Conservation (phyloP, 2,329 filamentous ascomycete genomes). For the Ophiostoma angusticollis region DNA sequence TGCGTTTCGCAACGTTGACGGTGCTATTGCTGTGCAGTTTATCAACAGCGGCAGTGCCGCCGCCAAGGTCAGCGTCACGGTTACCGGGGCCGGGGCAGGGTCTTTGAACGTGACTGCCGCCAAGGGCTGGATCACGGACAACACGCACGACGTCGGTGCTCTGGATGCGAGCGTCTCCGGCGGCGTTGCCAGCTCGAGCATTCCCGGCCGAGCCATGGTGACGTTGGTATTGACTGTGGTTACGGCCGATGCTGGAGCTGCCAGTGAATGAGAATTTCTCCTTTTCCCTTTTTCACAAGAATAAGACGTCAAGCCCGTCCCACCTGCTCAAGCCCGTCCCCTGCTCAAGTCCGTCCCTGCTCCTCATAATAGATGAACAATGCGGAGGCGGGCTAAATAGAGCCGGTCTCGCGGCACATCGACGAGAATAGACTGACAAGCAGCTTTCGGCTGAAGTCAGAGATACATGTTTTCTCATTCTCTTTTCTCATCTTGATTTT, state of each 20-base stretch:
- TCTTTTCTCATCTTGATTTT: not conserved
- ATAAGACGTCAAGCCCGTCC: too few species aligned
- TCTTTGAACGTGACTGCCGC: not conserved
- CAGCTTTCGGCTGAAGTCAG: too few species aligned
- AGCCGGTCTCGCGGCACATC: too few species aligned
- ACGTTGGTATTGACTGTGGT: constrained; percentile 5
- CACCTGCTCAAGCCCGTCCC: too few species aligned
- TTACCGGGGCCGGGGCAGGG: constrained; percentile 5
- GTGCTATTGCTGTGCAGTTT: constrained; percentile 19
- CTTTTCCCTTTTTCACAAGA: not conserved
- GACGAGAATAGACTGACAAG: too few species aligned
- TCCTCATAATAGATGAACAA: too few species aligned
- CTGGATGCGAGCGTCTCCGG: constrained; percentile 4
- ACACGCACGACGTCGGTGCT: constrained; percentile 5
- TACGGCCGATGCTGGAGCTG: not conserved
- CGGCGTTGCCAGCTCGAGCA: constrained; percentile 5
- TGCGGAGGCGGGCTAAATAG: too few species aligned
- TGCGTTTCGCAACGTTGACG: constrained; percentile 23
- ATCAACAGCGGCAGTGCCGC: constrained; percentile 17
- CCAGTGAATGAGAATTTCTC: not conserved
- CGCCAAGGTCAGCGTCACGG: constrained; percentile 8
- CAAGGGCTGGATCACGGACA: constrained; percentile 10
- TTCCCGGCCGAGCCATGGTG: constrained; percentile 5
- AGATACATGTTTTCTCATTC: not conserved
- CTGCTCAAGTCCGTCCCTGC: too few species aligned